Evolutionary conservation across 225 moss, liverwort and hornwort genomes (phyloP), one percentile per base, ranked within the genome.

Genomic region (Marchantia polymorpha): DNA sequence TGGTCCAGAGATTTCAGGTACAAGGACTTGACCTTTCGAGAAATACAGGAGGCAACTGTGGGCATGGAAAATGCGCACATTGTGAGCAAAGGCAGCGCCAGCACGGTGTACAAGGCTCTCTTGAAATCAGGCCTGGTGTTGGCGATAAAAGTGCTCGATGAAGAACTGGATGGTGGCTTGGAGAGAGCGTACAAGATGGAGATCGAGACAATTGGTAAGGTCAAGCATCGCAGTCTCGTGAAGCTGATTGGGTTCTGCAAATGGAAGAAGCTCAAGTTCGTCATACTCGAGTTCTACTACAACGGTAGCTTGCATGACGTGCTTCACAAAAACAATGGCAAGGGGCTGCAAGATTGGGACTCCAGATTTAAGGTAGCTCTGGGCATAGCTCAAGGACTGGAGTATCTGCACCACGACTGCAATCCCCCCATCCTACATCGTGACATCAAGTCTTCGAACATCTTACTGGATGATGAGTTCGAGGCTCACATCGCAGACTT

Each of bases 381-480:
- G 50, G 87, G 84, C 22, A 78, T 77, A 16, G 87, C 84, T 47
- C 66, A 87, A 50, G 87, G 81, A 15, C 23, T 87, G 51, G 87
- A 74, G 16, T 87, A 87, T 61, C 79, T 87, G 0, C 87, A 87
- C 59, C 80, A 87, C 47, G 80, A 70, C 53, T 84, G 80, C 64
- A 29, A 10, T 65, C 84, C 84, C 20, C 80, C 69, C 11, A 80
- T 87, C 51, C 52, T 87, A 25, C 87, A 87, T 74, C 87, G 84
- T 16, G 87, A 87, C 69, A 64, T 87, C 19, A 87, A 87, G 53
- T 80, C 87, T 6, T 77, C 79, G 29, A 87, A 87, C 64, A 84
- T 87, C 27, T 77, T 87, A 13, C 63, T 87, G 14, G 84, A 84
- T 55, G 60, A 31, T 8, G 26, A 77, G 12, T 79, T 82, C 47